Evolutionary conservation across 73 alveolate genomes (phyloP).

Genomic region (Paramecium biaurelia): DNA sequence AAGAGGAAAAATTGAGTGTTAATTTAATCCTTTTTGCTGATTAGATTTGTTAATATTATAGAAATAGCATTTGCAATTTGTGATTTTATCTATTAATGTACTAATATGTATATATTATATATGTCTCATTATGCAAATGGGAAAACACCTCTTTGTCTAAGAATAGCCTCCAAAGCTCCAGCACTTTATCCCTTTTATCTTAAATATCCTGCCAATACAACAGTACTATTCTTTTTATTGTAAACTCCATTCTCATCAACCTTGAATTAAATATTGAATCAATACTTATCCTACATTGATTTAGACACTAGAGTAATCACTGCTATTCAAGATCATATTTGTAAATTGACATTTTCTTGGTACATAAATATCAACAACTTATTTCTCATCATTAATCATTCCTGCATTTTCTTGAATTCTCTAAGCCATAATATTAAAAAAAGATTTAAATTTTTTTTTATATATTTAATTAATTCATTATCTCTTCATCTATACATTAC

Average conservation of each 20-base stretch:
- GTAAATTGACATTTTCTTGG: conserved; percentile 48
- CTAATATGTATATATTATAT: neutral
- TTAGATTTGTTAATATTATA: neutral
- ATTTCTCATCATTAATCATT: conserved; percentile 35
- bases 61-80: conserved; percentile 8
- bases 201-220: conserved; percentile 16
- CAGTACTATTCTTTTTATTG: neutral
- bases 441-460: conserved; percentile 42
- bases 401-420: conserved; percentile 49
- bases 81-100: conserved; percentile 16
- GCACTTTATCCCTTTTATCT: conserved; percentile 50
- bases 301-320: conserved; percentile 33
- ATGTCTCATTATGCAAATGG: conserved; percentile 25
- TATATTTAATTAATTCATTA: neutral
- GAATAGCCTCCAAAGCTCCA: conserved; percentile 17
- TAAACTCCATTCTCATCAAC: conserved; percentile 10
- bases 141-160: neutral
- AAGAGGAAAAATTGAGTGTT: neutral
- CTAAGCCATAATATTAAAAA: conserved; percentile 48
- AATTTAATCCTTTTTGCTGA: neutral
- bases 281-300: conserved; percentile 44
- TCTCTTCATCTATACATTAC: neutral
- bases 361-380: conserved; percentile 44
- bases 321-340: conserved; percentile 23
- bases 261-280: neutral